These are phyloP conservation scores for Hanseniaspora occidentalis DNA, from an alignment of 805 yeast species.

Conservation along the genomic window DNA sequence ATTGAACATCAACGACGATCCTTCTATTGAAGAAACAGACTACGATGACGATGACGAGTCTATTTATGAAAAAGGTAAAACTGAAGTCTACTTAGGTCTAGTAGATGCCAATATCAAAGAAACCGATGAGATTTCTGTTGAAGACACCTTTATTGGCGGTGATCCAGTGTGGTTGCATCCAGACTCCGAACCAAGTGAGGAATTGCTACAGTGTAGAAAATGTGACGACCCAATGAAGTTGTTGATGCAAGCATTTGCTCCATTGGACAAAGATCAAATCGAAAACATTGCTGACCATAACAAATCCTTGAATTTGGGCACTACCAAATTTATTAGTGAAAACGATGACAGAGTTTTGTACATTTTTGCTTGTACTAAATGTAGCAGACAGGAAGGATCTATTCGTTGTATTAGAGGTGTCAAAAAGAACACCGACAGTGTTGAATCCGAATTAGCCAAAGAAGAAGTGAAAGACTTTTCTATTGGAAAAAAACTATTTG, in stretches of 20 bases:
- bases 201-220: slow-evolving; percentile 46
- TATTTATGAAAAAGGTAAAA: slow-evolving; percentile 9
- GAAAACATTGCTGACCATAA: slow-evolving; percentile 11
- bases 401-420: slow-evolving; percentile 71
- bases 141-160: slow-evolving; percentile 79
- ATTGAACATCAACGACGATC: slow-evolving; percentile 3
- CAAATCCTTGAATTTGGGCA: slow-evolving; percentile 3
- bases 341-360: slow-evolving; percentile 74
- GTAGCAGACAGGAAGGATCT: slow-evolving; percentile 60
- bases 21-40: slow-evolving; percentile 11
- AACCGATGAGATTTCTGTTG: slow-evolving; percentile 32
- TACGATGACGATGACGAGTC: slow-evolving; percentile 11
- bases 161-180: slow-evolving; percentile 58
- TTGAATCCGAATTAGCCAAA: slow-evolving; percentile 31
- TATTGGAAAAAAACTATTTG: slow-evolving; percentile 29
- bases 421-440: slow-evolving; percentile 40
- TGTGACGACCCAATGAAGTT: slow-evolving; percentile 55
- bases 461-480: slow-evolving; percentile 23
- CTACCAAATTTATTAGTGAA: slow-evolving; percentile 25
- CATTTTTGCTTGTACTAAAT: slow-evolving; percentile 63
- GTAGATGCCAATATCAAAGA: slow-evolving; percentile 47
- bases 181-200: slow-evolving; percentile 41
- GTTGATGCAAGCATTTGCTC: slow-evolving; percentile 70
- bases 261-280: slow-evolving; percentile 36
- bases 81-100: slow-evolving; percentile 45